Evolutionary conservation across 257 asterid species (phyloP), one percentile per base, ranked within the genome.

Genomic region (Ballota nigra): DNA sequence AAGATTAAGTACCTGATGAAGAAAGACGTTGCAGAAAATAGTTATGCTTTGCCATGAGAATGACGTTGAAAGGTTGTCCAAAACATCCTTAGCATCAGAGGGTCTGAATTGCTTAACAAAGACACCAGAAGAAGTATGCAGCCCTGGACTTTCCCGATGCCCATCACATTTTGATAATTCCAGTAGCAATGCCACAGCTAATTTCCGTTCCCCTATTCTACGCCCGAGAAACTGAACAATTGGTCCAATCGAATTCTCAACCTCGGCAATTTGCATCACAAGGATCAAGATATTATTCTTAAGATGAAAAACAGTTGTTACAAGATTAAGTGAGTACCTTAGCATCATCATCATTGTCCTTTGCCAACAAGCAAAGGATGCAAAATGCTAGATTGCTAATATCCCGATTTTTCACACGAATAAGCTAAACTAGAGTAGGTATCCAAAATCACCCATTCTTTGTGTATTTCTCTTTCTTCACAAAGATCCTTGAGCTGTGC

Each of bases 151-250:
- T 88, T 79, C 62, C 88, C 91, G 0, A 88, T 80, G 80, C 85
- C 57, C 83, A 38, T 75, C 81, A 60, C 80, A 78, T 68, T 79
- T 86, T 61, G 91, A 86, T 65, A 86, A 73, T 58, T 88, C 91
- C 74, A 86, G 72, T 19, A 88, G 77, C 71, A 88, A 77, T 34
- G 79, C 72, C 57, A 79, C 91, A 3, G 95, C 88, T 70, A 79
- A 68, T 75, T 88, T 85, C 28, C 89, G 73, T 77, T 86, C 95
- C 72, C 75, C 84, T 45, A 77, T 56, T 49, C 82, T 80, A 33
- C 91, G 91, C 58, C 84, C 88, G 75, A 88, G 95, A 75, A 82
- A 84, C 80, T 56, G 82, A 51, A 86, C 95, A 70, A 88, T 86
- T 33, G 70, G 77, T 68, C 73, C 79, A 63, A 88, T 65, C 23